Base-by-base conservation (phyloP, 441 rosid genomes). In the Gossypium davidsonii region DNA sequence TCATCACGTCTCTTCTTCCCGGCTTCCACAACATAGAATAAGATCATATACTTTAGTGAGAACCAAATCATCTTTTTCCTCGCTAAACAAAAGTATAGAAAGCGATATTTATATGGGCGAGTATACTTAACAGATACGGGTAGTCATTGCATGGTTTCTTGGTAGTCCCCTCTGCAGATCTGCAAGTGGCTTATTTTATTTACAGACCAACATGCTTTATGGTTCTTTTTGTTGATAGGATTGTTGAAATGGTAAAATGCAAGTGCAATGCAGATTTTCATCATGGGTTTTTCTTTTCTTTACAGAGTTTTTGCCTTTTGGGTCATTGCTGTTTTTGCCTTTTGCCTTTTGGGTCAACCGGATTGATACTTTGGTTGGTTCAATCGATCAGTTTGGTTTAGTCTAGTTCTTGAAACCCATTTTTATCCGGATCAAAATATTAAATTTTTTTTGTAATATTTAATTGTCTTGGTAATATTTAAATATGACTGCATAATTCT, bases 1-100 rank as follows among this genome's bases (percentile, higher is more conserved):
- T 93, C 83, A 91, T 95, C 63, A 91, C 99, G 28, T 95, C 98
- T 44, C 91, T 93, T 48, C 97, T 95, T 65, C 99, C 99, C 4
- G 98, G 97, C 57, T 91, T 95, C 78, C 97, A 93, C 82, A 87
- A 95, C 86, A 75, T 90, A 74, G 99, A 95, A 58, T 95, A 92
- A 34, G 85, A 39, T 78, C 25, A 20, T 72, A 21, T 71, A 37
- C 58, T 69, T 48, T 15, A 28, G 65, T 34, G 39, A 59, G 20
- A 11, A 37, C 55, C 49, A 75, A 34, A 12, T 76, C 60, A 62
- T 7, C 6, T 57, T 25, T 31, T 21, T 51, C 37, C 25, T 65
- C 59, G 10, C 51, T 62, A 77, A 48, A 67, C 1, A 6, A 9
- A 63, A 57, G 28, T 3, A 31, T 12, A 44, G 14, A 68, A 57